These are phyloP conservation scores for Ascosphaera pollenicola DNA, from an alignment of 2,329 filamentous ascomycete genomes.

Conservation along the genomic window DNA sequence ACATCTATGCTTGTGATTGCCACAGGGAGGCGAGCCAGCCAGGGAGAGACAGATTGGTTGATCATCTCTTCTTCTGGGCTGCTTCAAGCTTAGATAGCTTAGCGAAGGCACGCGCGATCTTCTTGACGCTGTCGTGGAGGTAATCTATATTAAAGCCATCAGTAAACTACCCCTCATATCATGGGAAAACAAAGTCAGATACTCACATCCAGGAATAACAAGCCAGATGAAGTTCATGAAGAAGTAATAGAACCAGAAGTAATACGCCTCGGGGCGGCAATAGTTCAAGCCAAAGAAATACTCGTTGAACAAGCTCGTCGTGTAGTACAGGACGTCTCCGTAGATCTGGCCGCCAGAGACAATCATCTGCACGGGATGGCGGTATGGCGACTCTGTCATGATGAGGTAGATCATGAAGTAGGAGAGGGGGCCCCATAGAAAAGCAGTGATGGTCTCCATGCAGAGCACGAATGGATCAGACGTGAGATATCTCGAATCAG, in stretches of 20 bases:
- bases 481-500: conserved; percentile 70
- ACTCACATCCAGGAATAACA: conserved; percentile 29
- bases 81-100: not conserved
- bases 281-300: conserved; percentile 31
- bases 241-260: conserved; percentile 45
- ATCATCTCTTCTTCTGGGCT: not conserved
- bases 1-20: too few relatives aligned
- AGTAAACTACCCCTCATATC: too few relatives aligned
- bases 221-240: conserved; percentile 47
- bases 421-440: conserved; percentile 42
- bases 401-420: conserved; percentile 34
- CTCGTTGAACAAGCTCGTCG: conserved; percentile 39
- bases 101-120: not conserved
- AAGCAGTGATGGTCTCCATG: conserved; percentile 62
- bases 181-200: too few relatives aligned
- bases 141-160: not conserved
- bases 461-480: conserved; percentile 68
- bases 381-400: conserved; percentile 30
- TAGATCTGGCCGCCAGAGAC: conserved; percentile 43
- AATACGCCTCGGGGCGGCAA: conserved; percentile 38
- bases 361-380: conserved; percentile 36
- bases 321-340: conserved; percentile 41
- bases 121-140: not conserved
- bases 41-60: not conserved
- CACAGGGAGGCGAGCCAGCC: too few relatives aligned